Evolutionary conservation across 768 basidiomycete genomes (phyloP).

Genomic region (Lepiota venenata): DNA sequence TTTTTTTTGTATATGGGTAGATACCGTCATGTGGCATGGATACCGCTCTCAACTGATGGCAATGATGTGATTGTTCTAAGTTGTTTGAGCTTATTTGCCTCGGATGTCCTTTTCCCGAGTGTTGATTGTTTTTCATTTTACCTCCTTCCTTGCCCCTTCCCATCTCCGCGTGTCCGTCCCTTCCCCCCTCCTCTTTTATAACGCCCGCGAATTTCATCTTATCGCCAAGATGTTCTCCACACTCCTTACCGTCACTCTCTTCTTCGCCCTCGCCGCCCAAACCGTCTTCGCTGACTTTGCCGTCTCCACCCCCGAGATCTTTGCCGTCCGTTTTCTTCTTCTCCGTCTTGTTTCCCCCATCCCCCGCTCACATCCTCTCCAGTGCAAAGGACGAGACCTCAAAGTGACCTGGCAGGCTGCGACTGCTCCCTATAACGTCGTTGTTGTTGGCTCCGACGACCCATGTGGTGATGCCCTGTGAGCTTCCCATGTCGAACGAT

Average conservation of each 20-base stretch:
- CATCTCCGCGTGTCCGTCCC: slow-evolving; percentile 15
- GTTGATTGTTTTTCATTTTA: slow-evolving; percentile 18
- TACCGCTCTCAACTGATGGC: slow-evolving; percentile 8
- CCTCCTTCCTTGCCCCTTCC: slow-evolving; percentile 22
- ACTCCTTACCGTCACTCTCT: slow-evolving; percentile 71
- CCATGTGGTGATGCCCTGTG: slow-evolving; percentile 62
- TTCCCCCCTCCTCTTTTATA: slow-evolving; percentile 15
- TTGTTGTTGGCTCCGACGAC: slow-evolving; percentile 48
- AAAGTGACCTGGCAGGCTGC: slow-evolving; percentile 50
- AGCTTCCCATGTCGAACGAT: slow-evolving; percentile 19
- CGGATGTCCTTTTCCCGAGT: not conserved
- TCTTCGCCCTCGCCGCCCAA: slow-evolving; percentile 51
- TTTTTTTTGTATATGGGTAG: slow-evolving; percentile 10
- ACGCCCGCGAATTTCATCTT: slow-evolving; percentile 13
- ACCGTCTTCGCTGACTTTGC: slow-evolving; percentile 52
- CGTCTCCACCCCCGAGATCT: slow-evolving; percentile 47
- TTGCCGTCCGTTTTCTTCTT: slow-evolving; percentile 42
- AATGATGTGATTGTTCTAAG: slow-evolving; percentile 12
- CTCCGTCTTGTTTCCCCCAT: not conserved
- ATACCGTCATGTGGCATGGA: not conserved
- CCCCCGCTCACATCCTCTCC: slow-evolving; percentile 5
- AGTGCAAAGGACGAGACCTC: slow-evolving; percentile 47
- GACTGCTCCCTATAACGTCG: slow-evolving; percentile 52
- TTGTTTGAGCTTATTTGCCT: slow-evolving; percentile 11
- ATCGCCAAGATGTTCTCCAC: slow-evolving; percentile 71